Base-by-base conservation (phyloP, 257 asterid species). In the Rehmannia glutinosa region DNA sequence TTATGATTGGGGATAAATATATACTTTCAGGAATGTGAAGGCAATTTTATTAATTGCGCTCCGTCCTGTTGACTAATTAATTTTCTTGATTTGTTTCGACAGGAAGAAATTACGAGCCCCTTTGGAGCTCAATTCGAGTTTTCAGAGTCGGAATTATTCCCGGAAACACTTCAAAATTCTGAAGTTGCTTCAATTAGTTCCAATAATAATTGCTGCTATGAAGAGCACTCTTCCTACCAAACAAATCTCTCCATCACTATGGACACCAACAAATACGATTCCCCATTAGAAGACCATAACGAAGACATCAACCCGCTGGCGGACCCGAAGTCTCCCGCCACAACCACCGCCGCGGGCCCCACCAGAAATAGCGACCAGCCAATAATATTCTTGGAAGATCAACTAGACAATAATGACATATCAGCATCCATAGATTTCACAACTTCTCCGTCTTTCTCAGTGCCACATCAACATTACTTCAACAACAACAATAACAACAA, bases 41-140 rank as follows among this genome's bases (percentile, higher is more conserved):
- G n/a, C n/a, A n/a, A n/a, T n/a, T n/a, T n/a, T n/a, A n/a, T n/a
- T n/a, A n/a, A n/a, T n/a, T n/a, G n/a, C n/a, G n/a, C n/a, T n/a
- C n/a, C n/a, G n/a, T n/a, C n/a, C n/a, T n/a, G n/a, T n/a, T n/a
- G n/a, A n/a, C n/a, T n/a, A n/a, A 32, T 32, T 32, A 3, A 32
- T 32, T 32, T 32, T 38, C 13, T 25, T 1, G 2, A n/a, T 3
- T 28, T 27, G 6, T 49, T 20, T 7, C 67, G 55, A 70, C 82
- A 91, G 95, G 95, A 91, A 19, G 96, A 88, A 68, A 85, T 91
- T 38, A 63, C 86, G 50, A 91, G 88, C 82, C 91, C 93, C 5
- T 67, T 88, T 2, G 87, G 81, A 73, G 93, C 87, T 56, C 93
- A 88, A 65, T 69, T 88, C 9, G 89, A 88, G 11, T 86, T 91